Conservation (phyloP, 108 stramenopile species). For the Bacterosira constricta region DNA sequence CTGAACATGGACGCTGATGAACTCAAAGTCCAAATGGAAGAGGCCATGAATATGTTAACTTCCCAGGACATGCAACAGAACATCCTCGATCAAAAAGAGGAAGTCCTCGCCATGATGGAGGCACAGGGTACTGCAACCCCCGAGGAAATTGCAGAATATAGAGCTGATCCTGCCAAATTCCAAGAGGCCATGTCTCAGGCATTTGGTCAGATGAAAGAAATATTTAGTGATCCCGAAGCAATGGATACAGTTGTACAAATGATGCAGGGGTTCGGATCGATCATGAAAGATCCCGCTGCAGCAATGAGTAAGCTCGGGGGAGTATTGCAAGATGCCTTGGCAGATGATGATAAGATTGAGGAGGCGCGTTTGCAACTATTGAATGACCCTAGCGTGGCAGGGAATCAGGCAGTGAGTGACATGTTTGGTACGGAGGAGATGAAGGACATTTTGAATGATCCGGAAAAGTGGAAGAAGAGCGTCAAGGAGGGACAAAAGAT, state of each 20-base stretch:
- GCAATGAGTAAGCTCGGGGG: conserved; percentile 56
- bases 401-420: conserved; percentile 56
- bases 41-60: conserved; percentile 75
- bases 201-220: conserved; percentile 68
- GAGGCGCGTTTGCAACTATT: conserved; percentile 75
- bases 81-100: conserved; percentile 65
- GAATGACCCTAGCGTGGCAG: conserved; percentile 49
- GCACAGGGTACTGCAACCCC: conserved; percentile 61
- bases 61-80: conserved; percentile 40
- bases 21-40: conserved; percentile 73
- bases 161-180: conserved; percentile 76
- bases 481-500: conserved; percentile 72
- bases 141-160: conserved; percentile 73
- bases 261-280: conserved; percentile 63
- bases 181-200: conserved; percentile 77
- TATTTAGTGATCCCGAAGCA: conserved; percentile 73
- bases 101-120: conserved; percentile 70
- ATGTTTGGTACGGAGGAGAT: conserved; percentile 69
- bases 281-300: conserved; percentile 65
- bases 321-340: conserved; percentile 48
- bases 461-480: conserved; percentile 72
- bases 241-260: conserved; percentile 61
- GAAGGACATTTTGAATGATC: conserved; percentile 70
- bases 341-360: conserved; percentile 80
- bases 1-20: conserved; percentile 79